A percentile compares a stretch with the other conserved stretches of the same genome.
phyloP scores from a whole-genome alignment of 176 grass and related monocot genomes.

The Cocos nucifera region DNA sequence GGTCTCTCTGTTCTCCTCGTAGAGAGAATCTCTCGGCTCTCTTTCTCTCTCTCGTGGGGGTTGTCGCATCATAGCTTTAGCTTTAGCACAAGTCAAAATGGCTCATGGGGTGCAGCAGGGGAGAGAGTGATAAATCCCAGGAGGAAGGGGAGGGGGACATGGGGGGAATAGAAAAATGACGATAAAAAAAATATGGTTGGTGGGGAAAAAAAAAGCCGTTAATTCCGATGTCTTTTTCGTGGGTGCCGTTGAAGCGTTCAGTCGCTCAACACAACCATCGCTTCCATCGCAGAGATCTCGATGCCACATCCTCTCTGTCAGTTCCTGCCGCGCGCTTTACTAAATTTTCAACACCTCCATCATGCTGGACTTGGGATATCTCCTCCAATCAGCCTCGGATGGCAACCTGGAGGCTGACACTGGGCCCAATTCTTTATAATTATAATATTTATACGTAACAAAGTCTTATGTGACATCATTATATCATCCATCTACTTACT shows the following conservation, averaged over 20 bases:
- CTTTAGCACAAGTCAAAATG: constrained; percentile 17
- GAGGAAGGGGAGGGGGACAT: background rate
- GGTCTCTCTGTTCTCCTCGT: constrained; percentile 3
- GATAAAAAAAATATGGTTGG: background rate
- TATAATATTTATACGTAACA: too few relatives aligned
- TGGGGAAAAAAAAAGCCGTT: constrained; percentile 12
- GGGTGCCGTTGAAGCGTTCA: background rate
- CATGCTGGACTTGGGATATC: too few relatives aligned
- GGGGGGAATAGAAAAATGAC: background rate
- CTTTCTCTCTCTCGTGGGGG: constrained; percentile 14
- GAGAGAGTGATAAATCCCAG: background rate
- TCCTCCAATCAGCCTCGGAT: too few relatives aligned
- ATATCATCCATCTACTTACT: too few relatives aligned
- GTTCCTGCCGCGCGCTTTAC: too few relatives aligned
- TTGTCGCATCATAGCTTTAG: constrained; percentile 12
- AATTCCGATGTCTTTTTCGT: constrained; percentile 18
- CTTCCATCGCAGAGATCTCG: background rate
- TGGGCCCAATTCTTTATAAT: too few relatives aligned
- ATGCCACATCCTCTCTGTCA: background rate
- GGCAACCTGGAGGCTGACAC: too few relatives aligned
- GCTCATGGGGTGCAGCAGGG: background rate
- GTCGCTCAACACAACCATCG: background rate
- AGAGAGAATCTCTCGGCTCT: constrained; percentile 1
- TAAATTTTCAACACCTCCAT: too few relatives aligned
- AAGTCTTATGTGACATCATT: too few relatives aligned